A percentile compares a stretch with the other conserved stretches of the same genome.
Evolutionary conservation across 306 rosid species (phyloP).

Genomic region (Psophocarpus tetragonolobus): DNA sequence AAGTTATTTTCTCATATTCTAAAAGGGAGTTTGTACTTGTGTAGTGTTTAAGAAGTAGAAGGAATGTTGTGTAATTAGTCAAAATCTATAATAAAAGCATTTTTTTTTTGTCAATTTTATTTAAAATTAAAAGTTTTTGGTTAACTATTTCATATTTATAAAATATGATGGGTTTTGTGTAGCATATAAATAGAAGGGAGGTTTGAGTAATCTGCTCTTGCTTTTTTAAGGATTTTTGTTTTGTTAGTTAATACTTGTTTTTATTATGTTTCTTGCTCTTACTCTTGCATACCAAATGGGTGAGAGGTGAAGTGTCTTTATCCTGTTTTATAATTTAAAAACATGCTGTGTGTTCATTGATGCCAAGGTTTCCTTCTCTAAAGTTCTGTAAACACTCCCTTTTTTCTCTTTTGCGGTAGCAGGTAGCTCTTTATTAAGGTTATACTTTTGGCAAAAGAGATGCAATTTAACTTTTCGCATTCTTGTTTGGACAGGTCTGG

Average conservation of each 20-base stretch:
- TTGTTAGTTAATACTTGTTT: not conserved
- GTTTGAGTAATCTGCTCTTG: not conserved
- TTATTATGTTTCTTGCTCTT: not conserved
- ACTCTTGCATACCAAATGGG: not conserved
- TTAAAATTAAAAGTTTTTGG: not conserved
- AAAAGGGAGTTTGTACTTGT: not conserved
- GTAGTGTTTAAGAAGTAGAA: not conserved
- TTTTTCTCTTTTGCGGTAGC: not conserved
- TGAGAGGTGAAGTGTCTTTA: not conserved
- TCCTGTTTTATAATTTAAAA: slow-evolving; percentile 1
- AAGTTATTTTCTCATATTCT: too few species aligned
- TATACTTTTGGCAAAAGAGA: not conserved
- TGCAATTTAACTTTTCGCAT: not conserved
- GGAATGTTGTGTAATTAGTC: not conserved
- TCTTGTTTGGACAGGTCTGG: slow-evolving; percentile 74
- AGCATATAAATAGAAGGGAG: too few species aligned
- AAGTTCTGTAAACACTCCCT: too few species aligned
- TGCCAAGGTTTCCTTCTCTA: not conserved
- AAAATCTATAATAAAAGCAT: not conserved
- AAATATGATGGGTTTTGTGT: not conserved
- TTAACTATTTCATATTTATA: not conserved
- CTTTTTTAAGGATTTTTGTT: not conserved
- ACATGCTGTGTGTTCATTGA: not conserved
- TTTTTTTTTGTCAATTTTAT: not conserved
- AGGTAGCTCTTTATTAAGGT: slow-evolving; percentile 1